Percentiles rank a stretch among this genome's conserved stretches.
These are phyloP conservation scores for Orbilia javanica DNA, from an alignment of 2,329 filamentous ascomycete genomes.

Conservation along the genomic window DNA sequence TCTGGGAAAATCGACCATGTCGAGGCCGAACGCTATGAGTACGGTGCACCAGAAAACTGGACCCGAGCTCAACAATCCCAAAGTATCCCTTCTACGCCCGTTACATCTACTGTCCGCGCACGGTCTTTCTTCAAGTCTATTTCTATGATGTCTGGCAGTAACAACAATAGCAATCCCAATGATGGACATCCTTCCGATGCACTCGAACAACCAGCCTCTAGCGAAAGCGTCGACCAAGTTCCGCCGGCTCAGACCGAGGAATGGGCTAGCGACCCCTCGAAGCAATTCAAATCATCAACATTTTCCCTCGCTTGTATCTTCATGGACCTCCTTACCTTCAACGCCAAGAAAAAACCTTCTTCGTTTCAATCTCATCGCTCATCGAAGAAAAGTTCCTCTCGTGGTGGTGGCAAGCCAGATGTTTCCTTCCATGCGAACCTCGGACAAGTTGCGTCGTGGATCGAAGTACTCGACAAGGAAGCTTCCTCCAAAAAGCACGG, in stretches of 20 bases:
- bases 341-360: slow-evolving; percentile 75
- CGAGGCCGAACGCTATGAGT: slow-evolving; percentile 78
- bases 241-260: slow-evolving; percentile 21
- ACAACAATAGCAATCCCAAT: background rate
- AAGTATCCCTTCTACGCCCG: slow-evolving; percentile 33
- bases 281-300: slow-evolving; percentile 70
- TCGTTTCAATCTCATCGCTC: slow-evolving; percentile 76
- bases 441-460: slow-evolving; percentile 77
- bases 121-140: slow-evolving; percentile 50
- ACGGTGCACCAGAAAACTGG: slow-evolving; percentile 77
- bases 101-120: slow-evolving; percentile 26
- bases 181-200: slow-evolving; percentile 34
- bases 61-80: slow-evolving; percentile 25
- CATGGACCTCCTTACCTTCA: slow-evolving; percentile 76
- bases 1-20: slow-evolving; percentile 64
- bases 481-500: slow-evolving; percentile 65
- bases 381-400: slow-evolving; percentile 70
- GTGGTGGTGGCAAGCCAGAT: slow-evolving; percentile 74
- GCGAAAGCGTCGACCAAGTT: slow-evolving; percentile 9
- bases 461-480: slow-evolving; percentile 72
- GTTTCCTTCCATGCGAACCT: slow-evolving; percentile 79
- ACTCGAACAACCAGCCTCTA: slow-evolving; percentile 36
- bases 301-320: slow-evolving; percentile 80
- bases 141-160: slow-evolving; percentile 38
- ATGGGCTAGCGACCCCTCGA: slow-evolving; percentile 38